Evolutionary conservation across 495 filamentous ascomycete species (phyloP).

Genomic region (Podospora fimiseda): DNA sequence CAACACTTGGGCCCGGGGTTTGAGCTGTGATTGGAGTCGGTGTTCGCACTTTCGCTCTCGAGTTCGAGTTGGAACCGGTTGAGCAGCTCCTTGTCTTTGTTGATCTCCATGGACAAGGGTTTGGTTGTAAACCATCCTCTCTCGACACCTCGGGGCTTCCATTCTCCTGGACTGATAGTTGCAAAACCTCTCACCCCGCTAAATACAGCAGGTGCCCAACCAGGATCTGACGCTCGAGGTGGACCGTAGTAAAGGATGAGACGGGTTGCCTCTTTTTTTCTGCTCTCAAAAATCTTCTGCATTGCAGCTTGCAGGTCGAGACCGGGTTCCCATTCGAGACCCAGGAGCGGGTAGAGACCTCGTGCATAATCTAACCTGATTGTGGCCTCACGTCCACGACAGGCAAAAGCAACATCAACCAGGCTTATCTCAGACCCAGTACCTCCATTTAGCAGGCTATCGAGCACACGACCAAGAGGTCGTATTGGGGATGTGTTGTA

Average conservation of each 20-base stretch:
- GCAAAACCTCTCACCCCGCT: not conserved
- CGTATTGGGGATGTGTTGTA: too few species aligned
- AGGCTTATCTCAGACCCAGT: not conserved
- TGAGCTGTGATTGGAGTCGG: too few species aligned
- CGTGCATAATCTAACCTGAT: not conserved
- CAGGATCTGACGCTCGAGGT: not conserved
- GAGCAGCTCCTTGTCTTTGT: too few species aligned
- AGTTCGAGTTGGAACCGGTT: not conserved
- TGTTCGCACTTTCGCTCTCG: not conserved
- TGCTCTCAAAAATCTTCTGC: not conserved
- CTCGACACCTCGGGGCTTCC: not conserved
- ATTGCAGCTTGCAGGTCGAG: not conserved
- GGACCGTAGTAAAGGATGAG: not conserved
- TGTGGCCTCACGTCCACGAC: not conserved
- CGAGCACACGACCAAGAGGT: not conserved
- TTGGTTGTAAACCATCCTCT: not conserved
- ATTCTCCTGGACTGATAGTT: not conserved
- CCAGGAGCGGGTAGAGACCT: not conserved
- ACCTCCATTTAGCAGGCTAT: not conserved
- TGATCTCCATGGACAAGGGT: too few species aligned
- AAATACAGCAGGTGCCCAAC: constrained; percentile 5
- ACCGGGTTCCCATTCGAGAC: not conserved
- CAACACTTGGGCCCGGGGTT: too few species aligned
- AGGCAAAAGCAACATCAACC: not conserved
- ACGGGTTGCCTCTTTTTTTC: not conserved